A percentile compares a stretch with the other conserved stretches of the same genome.
phyloP scores from a whole-genome alignment of 1,284 basidiomycete genomes.

The Apiotrichum domesticum region DNA sequence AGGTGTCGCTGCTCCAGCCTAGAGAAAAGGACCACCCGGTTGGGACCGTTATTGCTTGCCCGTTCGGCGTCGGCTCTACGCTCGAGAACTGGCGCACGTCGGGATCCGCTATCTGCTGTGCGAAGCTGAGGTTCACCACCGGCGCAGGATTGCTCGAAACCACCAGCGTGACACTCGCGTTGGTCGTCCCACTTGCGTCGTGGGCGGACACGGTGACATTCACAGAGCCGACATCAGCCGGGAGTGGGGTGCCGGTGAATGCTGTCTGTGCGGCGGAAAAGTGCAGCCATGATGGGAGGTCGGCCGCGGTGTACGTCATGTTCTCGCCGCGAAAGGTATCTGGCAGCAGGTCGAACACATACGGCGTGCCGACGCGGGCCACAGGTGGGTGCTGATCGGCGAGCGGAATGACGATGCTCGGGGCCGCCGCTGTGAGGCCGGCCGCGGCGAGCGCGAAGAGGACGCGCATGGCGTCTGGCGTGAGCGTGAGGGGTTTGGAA shows the following conservation, averaged over 20 bases:
- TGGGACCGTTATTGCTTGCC: conserved; percentile 43
- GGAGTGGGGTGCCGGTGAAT: conserved; percentile 37
- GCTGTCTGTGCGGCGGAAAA: conserved; percentile 31
- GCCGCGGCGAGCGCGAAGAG: conserved; percentile 1
- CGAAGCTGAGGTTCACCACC: conserved; percentile 38
- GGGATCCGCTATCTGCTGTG: conserved; percentile 41
- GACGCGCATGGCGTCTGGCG: conserved; percentile 13
- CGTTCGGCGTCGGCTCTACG: conserved; percentile 35
- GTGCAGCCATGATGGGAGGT: conserved; percentile 51
- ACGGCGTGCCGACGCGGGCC: conserved; percentile 42
- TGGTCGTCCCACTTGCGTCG: conserved; percentile 28
- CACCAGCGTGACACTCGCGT: conserved; percentile 41
- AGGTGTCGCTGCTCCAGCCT: conserved; percentile 49
- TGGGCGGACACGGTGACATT: conserved; percentile 34
- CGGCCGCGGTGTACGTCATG: conserved; percentile 43
- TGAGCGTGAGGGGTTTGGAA: too few relatives aligned
- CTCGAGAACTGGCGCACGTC: conserved; percentile 36
- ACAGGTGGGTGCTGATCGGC: conserved; percentile 47
- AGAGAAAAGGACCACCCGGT: conserved; percentile 53
- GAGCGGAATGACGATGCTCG: conserved; percentile 44
- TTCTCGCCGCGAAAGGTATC: conserved; percentile 39
- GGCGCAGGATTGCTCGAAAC: conserved; percentile 43
- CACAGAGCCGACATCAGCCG: conserved; percentile 31
- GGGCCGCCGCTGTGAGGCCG: conserved; percentile 26
- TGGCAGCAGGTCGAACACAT: conserved; percentile 43